A percentile compares a stretch with the other conserved stretches of the same genome.
phyloP scores from a whole-genome alignment of 108 stramenopile species.

The Mediolabrus comicus region DNA sequence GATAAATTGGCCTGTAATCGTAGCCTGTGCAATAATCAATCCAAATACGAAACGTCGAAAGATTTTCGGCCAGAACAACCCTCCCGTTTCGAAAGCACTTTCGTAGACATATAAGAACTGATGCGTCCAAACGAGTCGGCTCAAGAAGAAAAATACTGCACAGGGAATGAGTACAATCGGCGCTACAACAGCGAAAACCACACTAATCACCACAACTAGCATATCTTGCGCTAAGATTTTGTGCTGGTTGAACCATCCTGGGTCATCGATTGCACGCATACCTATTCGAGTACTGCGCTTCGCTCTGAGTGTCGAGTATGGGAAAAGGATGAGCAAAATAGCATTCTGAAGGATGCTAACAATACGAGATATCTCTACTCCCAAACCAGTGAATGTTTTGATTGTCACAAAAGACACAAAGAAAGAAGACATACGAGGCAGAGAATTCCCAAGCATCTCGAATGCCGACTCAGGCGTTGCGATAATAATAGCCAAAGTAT shows the following conservation, averaged over 20 bases:
- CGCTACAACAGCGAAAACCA: conserved; percentile 90
- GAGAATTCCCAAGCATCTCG: conserved; percentile 84
- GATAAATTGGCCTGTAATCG: conserved; percentile 90
- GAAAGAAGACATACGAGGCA: conserved; percentile 86
- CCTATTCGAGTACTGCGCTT: conserved; percentile 61
- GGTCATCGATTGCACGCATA: conserved; percentile 85
- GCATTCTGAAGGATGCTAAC: conserved; percentile 66
- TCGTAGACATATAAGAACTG: conserved; percentile 91
- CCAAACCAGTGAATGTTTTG: conserved; percentile 88
- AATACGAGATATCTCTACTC: conserved; percentile 80
- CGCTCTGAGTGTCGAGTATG: conserved; percentile 75
- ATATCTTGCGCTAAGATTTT: conserved; percentile 93
- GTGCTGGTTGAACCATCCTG: conserved; percentile 90
- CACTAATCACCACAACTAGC: conserved; percentile 86
- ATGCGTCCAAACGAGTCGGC: conserved; percentile 89
- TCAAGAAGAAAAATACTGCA: conserved; percentile 76
- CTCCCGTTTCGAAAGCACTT: conserved; percentile 91
- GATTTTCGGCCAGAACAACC: conserved; percentile 93
- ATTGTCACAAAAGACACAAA: conserved; percentile 89
- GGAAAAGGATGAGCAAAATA: conserved; percentile 61
- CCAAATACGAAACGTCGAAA: conserved; percentile 90
- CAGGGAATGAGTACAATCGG: conserved; percentile 87
- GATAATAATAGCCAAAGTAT: conserved; percentile 80
- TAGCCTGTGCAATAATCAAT: conserved; percentile 86
- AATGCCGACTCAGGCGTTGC: conserved; percentile 87